A percentile compares a stretch with the other conserved stretches of the same genome.
Evolutionary conservation across 179 eudicot genomes (phyloP).

Genomic region (Corrigiola litoralis): DNA sequence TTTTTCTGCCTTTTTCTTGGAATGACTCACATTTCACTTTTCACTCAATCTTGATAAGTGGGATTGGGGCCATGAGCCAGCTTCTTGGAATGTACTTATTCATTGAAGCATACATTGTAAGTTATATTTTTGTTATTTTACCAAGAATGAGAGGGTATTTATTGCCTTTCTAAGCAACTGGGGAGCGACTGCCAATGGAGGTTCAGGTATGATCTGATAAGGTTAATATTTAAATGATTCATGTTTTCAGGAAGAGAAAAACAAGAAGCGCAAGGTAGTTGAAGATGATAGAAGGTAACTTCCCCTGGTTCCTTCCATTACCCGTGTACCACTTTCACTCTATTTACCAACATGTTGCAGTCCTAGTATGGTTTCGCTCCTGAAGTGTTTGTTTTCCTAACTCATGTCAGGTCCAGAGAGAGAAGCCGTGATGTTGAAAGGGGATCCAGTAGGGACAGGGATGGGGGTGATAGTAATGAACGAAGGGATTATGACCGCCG

Average conservation of each 20-base stretch:
- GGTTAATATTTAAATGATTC: constrained; percentile 3
- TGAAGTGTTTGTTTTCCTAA: neutral
- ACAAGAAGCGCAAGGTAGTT: constrained; percentile 55
- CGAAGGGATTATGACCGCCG: constrained; percentile 64
- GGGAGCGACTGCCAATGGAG: neutral
- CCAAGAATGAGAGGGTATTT: neutral
- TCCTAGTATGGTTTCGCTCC: neutral
- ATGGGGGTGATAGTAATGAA: constrained; percentile 55
- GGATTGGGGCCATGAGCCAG: constrained; percentile 15
- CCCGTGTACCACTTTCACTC: neutral
- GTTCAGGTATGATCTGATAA: neutral
- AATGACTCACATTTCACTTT: neutral
- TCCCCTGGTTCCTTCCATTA: neutral
- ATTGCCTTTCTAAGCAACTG: neutral
- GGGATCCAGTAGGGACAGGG: constrained; percentile 68
- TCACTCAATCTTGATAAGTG: constrained; percentile 1
- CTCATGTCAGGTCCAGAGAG: constrained; percentile 64
- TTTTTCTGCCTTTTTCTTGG: neutral
- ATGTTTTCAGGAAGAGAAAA: constrained; percentile 70
- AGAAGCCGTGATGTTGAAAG: constrained; percentile 62
- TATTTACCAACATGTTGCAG: neutral
- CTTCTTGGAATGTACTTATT: constrained; percentile 16
- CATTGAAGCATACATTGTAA: constrained; percentile 14
- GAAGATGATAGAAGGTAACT: constrained; percentile 82
- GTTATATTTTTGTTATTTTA: neutral